Evolutionary conservation across 805 yeast genomes (phyloP).

Genomic region (Cyberlindnera maclurae): DNA sequence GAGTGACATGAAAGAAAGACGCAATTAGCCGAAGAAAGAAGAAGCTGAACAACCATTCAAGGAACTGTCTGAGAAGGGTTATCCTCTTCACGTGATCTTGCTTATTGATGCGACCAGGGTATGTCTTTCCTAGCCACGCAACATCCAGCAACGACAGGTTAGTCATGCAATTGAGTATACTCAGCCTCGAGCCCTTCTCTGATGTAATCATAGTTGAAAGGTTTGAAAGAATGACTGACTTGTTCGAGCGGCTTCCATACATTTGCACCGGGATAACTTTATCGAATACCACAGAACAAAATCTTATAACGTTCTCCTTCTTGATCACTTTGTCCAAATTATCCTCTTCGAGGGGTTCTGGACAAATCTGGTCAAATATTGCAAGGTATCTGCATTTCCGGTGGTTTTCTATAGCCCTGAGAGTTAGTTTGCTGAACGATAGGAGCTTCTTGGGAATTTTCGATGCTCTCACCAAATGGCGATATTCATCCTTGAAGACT

Average conservation of each 20-base stretch:
- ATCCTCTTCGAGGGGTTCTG: constrained; percentile 10
- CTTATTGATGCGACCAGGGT: constrained; percentile 24
- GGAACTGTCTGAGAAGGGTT: constrained; percentile 32
- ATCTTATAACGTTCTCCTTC: constrained; percentile 31
- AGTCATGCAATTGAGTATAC: constrained; percentile 26
- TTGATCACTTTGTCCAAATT: constrained; percentile 30
- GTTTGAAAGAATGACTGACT: constrained; percentile 29
- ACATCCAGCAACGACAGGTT: constrained; percentile 39
- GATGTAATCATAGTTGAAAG: constrained; percentile 33
- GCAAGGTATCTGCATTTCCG: constrained; percentile 27
- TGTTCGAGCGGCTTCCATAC: constrained; percentile 49
- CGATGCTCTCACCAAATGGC: constrained; percentile 13
- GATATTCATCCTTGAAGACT: constrained; percentile 10
- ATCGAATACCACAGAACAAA: constrained; percentile 36
- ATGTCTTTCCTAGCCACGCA: constrained; percentile 43
- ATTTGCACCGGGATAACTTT: constrained; percentile 42
- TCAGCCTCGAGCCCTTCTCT: constrained; percentile 30
- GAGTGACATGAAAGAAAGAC: constrained; percentile 63
- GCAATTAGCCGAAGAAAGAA: constrained; percentile 42
- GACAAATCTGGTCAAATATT: constrained; percentile 31
- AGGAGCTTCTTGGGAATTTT: constrained; percentile 19
- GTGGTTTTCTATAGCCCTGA: constrained; percentile 28
- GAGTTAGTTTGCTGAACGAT: constrained; percentile 12
- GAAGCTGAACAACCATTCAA: constrained; percentile 50
- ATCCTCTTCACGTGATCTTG: constrained; percentile 36